These are phyloP conservation scores for Lablab purpureus DNA, from an alignment of 306 rosid genomes.

Conservation along the genomic window DNA sequence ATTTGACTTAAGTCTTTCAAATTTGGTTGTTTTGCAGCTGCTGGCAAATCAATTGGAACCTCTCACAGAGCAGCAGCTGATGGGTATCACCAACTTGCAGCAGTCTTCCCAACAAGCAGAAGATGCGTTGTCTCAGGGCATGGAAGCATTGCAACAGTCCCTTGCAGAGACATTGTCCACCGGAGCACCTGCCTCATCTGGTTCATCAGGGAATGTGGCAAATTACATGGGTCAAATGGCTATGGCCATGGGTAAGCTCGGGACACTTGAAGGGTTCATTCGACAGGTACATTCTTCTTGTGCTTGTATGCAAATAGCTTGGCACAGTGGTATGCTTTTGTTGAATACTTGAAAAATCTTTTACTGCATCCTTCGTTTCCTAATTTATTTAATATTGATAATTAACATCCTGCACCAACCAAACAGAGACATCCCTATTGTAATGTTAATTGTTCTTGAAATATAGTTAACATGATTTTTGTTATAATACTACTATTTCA, in stretches of 20 bases:
- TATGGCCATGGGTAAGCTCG: conserved; percentile 98
- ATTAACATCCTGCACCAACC: conserved; percentile 4
- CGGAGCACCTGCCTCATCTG: conserved; percentile 75
- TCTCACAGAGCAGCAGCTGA: conserved; percentile 90
- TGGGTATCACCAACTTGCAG: conserved; percentile 86
- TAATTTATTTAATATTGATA: neutral
- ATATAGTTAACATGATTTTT: too few species aligned
- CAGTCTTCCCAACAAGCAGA: conserved; percentile 98
- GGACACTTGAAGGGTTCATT: conserved; percentile 90
- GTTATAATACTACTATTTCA: too few species aligned
- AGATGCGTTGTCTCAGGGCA: conserved; percentile 98
- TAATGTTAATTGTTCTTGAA: too few species aligned
- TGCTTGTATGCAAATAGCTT: neutral
- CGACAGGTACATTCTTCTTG: conserved; percentile 73
- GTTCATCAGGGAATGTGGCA: conserved; percentile 91
- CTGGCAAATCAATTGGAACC: conserved; percentile 93
- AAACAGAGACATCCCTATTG: neutral
- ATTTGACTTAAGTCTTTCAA: conserved; percentile 27
- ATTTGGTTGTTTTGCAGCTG: conserved; percentile 72
- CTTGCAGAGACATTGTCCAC: conserved; percentile 87
- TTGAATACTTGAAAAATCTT: conserved; percentile 4
- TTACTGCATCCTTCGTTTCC: conserved; percentile 16
- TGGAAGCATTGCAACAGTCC: conserved; percentile 97
- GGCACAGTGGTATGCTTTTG: neutral
- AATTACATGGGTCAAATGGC: conserved; percentile 99